These are phyloP conservation scores for Nyssa sinensis DNA, from an alignment of 148 eudicot species.

Conservation along the genomic window DNA sequence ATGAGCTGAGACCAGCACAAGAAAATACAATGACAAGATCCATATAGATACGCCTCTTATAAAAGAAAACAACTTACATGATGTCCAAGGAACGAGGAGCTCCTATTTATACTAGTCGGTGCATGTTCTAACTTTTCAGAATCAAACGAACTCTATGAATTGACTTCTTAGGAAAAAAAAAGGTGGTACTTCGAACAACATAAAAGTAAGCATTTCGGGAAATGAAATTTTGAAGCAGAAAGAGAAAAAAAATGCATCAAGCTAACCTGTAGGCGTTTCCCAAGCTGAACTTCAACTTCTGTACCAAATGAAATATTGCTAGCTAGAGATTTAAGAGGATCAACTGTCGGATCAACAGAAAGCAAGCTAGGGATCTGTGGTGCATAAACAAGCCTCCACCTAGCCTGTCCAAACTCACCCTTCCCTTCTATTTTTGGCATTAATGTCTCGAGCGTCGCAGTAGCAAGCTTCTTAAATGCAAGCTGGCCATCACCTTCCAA, in stretches of 20 bases:
- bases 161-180: background rate
- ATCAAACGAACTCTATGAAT: background rate
- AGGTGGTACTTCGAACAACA: constrained; percentile 5
- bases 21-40: too few species aligned
- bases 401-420: constrained; percentile 97
- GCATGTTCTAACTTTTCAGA: background rate
- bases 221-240: background rate
- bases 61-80: too few species aligned
- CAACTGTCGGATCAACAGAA: constrained; percentile 92
- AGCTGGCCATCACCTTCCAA: constrained; percentile 98
- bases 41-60: too few species aligned
- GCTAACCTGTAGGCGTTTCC: constrained; percentile 92
- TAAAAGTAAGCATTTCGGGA: background rate
- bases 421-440: constrained; percentile 99
- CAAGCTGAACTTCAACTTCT: constrained; percentile 98
- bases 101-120: too few species aligned
- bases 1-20: too few species aligned
- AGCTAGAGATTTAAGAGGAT: constrained; percentile 95
- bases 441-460: constrained; percentile 93
- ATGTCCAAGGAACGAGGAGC: too few species aligned
- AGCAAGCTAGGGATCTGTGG: constrained; percentile 96
- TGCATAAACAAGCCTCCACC: constrained; percentile 99
- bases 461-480: constrained; percentile 98
- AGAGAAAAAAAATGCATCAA: constrained; percentile 12
- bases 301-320: constrained; percentile 98